Conservation (phyloP, 345 rosid species). For the Eucalyptus shirleyi region DNA sequence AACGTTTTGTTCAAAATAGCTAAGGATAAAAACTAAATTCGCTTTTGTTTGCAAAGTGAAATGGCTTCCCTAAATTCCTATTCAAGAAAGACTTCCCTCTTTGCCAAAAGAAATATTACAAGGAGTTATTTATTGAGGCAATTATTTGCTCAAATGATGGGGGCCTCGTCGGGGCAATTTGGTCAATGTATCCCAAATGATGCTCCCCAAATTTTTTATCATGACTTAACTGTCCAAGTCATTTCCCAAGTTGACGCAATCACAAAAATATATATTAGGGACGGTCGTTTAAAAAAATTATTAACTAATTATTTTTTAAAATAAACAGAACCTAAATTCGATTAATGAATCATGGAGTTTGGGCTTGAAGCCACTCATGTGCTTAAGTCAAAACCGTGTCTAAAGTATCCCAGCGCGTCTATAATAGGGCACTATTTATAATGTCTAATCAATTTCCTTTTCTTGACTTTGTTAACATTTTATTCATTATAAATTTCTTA, state of each 20-base stretch:
- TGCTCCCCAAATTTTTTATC: not conserved
- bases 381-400: not conserved
- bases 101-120: not conserved
- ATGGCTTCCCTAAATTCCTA: not conserved
- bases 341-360: not conserved
- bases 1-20: not conserved
- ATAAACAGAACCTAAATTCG: not conserved
- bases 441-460: not conserved
- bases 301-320: fast-evolving
- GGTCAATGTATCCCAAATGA: not conserved
- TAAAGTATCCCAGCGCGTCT: not conserved
- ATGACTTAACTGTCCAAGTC: not conserved
- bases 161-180: not conserved
- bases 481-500: not conserved
- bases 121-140: not conserved
- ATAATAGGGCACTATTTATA: not conserved
- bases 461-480: not conserved
- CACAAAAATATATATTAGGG: no score
- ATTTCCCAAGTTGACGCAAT: no score
- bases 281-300: no score
- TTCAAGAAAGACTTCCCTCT: not conserved
- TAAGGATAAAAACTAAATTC: not conserved
- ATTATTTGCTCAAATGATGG: not conserved
- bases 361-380: not conserved
- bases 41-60: not conserved